Percentiles rank a stretch among this genome's conserved stretches.
Evolutionary conservation across 345 rosid species (phyloP).

Genomic region (Mallotus nudiflorus): DNA sequence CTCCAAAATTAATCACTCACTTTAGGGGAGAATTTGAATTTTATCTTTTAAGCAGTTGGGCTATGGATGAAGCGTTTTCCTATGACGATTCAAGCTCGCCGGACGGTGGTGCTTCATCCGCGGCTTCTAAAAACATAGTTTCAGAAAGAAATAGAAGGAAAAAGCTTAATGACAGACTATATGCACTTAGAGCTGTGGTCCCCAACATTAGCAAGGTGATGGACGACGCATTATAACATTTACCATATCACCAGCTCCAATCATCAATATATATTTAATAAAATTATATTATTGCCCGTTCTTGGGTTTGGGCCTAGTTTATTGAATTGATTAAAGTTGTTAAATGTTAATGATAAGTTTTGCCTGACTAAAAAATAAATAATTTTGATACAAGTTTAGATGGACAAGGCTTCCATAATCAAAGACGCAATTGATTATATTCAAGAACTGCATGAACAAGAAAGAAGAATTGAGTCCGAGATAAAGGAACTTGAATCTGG

Average conservation of each 20-base stretch:
- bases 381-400: constrained; percentile 34
- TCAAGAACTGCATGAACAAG: constrained; percentile 77
- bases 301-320: too few relatives aligned
- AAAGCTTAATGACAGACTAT: constrained; percentile 85
- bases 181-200: constrained; percentile 88
- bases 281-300: too few relatives aligned
- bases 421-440: constrained; percentile 93
- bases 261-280: too few relatives aligned
- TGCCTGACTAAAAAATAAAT: neutral
- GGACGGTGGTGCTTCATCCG: constrained; percentile 75
- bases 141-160: constrained; percentile 89
- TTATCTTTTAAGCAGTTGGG: constrained; percentile 19
- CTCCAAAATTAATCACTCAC: too few relatives aligned
- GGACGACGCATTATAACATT: neutral
- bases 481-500: constrained; percentile 74
- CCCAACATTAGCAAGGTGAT: constrained; percentile 89
- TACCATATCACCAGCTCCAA: too few relatives aligned
- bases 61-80: constrained; percentile 26
- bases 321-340: too few relatives aligned
- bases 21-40: neutral
- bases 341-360: too few relatives aligned
- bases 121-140: constrained; percentile 81
- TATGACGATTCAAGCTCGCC: constrained; percentile 95
- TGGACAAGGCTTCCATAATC: constrained; percentile 99
- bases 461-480: constrained; percentile 65